Evolutionary conservation across 257 asterid genomes (phyloP), one percentile per base, ranked within the genome.

Genomic region (Fraxinus americana): DNA sequence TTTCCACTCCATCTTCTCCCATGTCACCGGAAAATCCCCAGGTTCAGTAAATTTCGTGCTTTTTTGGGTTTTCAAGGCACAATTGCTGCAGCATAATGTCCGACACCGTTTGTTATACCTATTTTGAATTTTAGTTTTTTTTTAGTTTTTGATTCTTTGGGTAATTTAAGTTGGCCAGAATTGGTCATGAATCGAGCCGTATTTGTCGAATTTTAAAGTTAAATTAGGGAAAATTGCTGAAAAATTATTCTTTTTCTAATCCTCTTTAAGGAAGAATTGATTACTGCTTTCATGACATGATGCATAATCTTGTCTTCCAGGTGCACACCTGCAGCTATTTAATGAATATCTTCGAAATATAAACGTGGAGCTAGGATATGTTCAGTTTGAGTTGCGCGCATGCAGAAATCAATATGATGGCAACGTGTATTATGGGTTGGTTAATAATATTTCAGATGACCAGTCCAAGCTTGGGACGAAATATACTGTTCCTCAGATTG

Each of bases 381-480:
- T 86, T 23, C 97, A 93, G 81, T 83, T 95, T 66, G 99, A 95
- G 80, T 74, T 93, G 84, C 85, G 99, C 72, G 96, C 92, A 8
- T 95, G 90, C 84, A 85, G 87, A 43, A 87, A 94, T 68, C 98
- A 91, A 77, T 92, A 91, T 41, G 92, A 92, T 35, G 96, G 92
- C 7, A 50, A 27, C 67, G 93, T 92, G 67, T 90, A 93, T 78
- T 91, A 91, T 72, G 99, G 99, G 19, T 90, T 95, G n/a, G 94
- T 92, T 67, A 95, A 95, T 80, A 95, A 87, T 50, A 90, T 90
- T 45, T 80, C 92, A 0, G 99, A 95, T 48, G 98, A 93, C 2
- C 96, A 88, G 71, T 91, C 99, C 75, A 91, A 95, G 88, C 91
- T 93, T 63, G 98, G 99, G 65, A 95, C 98, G 25, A 93, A 89